Percentiles rank a stretch among this genome's conserved stretches.
These are phyloP conservation scores for Otatea glauca DNA, from an alignment of 176 grass and related monocot species.

Conservation along the genomic window DNA sequence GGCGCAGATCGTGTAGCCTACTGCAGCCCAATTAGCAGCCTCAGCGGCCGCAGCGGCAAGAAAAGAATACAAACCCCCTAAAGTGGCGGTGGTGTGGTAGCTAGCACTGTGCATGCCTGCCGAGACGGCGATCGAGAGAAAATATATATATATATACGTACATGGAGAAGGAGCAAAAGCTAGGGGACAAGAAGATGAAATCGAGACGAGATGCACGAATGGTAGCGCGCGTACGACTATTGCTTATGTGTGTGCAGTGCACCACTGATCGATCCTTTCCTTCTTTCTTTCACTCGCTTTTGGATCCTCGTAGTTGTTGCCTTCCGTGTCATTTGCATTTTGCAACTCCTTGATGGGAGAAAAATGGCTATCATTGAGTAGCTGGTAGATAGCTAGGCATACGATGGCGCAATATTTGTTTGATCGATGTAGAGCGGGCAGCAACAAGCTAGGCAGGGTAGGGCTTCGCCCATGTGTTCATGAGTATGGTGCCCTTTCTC, in stretches of 20 bases:
- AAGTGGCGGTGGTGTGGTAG: conserved; percentile 46
- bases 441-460: neutral
- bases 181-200: conserved; percentile 45
- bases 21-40: conserved; percentile 10
- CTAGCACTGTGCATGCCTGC: conserved; percentile 12
- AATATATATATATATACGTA: neutral
- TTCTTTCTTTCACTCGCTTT: conserved; percentile 23
- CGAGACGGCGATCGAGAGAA: neutral
- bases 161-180: conserved; percentile 41
- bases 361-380: conserved; percentile 25
- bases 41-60: conserved; percentile 40
- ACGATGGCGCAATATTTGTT: neutral
- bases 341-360: neutral
- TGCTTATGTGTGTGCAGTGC: neutral
- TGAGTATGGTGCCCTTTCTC: conserved; percentile 15
- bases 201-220: conserved; percentile 14
- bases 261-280: neutral
- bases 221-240: neutral
- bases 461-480: neutral
- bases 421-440: neutral
- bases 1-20: neutral
- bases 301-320: conserved; percentile 41
- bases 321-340: conserved; percentile 49
- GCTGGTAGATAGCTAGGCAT: neutral
- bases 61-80: conserved; percentile 63